These are phyloP conservation scores for Populus hybrid DNA, from an alignment of 441 rosid genomes.

Conservation along the genomic window DNA sequence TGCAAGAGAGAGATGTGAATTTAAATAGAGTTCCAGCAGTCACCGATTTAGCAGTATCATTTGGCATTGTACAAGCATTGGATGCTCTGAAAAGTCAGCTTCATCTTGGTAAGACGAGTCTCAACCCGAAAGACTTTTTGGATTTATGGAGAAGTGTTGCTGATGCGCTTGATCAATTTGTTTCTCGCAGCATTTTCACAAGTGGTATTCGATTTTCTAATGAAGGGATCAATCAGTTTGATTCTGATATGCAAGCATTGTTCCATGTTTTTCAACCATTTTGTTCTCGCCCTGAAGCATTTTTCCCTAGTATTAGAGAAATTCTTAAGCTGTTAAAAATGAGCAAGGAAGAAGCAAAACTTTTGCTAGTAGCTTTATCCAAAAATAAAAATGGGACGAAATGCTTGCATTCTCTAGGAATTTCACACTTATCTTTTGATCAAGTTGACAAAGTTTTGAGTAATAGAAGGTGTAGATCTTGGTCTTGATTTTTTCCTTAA, in stretches of 20 bases:
- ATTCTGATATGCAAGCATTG: slow-evolving; percentile 50
- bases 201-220: slow-evolving; percentile 29
- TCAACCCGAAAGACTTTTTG: slow-evolving; percentile 65
- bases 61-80: slow-evolving; percentile 46
- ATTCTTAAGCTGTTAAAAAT: slow-evolving; percentile 51
- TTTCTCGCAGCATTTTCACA: slow-evolving; percentile 41
- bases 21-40: slow-evolving; percentile 12
- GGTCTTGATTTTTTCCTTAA: background rate
- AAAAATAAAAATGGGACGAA: slow-evolving; percentile 23
- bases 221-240: slow-evolving; percentile 34
- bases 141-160: slow-evolving; percentile 82
- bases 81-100: slow-evolving; percentile 54
- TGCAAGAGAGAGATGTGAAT: slow-evolving; percentile 23
- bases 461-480: slow-evolving; percentile 26
- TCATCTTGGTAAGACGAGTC: slow-evolving; percentile 30
- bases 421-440: slow-evolving; percentile 44
- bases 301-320: slow-evolving; percentile 70
- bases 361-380: slow-evolving; percentile 35
- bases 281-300: slow-evolving; percentile 72
- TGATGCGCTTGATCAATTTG: slow-evolving; percentile 74
- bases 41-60: slow-evolving; percentile 29
- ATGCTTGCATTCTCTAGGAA: slow-evolving; percentile 40
- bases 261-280: slow-evolving; percentile 52
- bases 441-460: slow-evolving; percentile 51
- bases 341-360: slow-evolving; percentile 40